Evolutionary conservation across 1,139 yeast species (phyloP).

Genomic region (Hyphopichia pseudoburtonii): DNA sequence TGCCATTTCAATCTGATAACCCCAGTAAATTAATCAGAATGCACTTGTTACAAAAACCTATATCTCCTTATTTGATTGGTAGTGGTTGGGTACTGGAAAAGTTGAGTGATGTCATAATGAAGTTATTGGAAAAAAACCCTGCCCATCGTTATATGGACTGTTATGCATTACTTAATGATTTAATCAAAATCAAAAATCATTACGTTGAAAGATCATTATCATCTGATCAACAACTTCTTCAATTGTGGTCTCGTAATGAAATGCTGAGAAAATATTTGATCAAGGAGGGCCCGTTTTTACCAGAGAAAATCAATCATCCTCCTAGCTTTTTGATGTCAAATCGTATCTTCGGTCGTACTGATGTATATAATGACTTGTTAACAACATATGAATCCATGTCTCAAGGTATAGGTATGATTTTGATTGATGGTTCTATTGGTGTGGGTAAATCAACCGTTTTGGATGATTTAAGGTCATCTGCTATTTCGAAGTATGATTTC

Average conservation of each 20-base stretch:
- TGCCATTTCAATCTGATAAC: slow-evolving; percentile 47
- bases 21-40: slow-evolving; percentile 41
- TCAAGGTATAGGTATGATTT: slow-evolving; percentile 27
- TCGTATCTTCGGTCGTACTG: slow-evolving; percentile 36
- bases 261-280: too few species aligned
- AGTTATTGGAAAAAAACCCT: slow-evolving; percentile 45
- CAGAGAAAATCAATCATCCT: slow-evolving; percentile 6
- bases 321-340: slow-evolving; percentile 28
- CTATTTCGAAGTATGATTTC: slow-evolving; percentile 37
- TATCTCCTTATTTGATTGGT: slow-evolving; percentile 37
- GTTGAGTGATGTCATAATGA: slow-evolving; percentile 43
- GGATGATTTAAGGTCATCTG: slow-evolving; percentile 38
- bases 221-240: slow-evolving; percentile 6
- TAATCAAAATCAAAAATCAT: slow-evolving; percentile 21
- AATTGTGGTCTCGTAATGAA: neutral
- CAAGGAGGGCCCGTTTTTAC: neutral
- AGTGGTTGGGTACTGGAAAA: slow-evolving; percentile 35
- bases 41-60: slow-evolving; percentile 44
- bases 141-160: slow-evolving; percentile 41
- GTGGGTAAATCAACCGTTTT: slow-evolving; percentile 49
- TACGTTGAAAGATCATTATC: slow-evolving; percentile 15
- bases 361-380: slow-evolving; percentile 25
- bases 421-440: slow-evolving; percentile 48
- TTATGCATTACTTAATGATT: slow-evolving; percentile 38
- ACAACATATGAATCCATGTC: slow-evolving; percentile 22